Base-by-base conservation (phyloP, 495 filamentous ascomycete species). In the Penicillium chermesinum region DNA sequence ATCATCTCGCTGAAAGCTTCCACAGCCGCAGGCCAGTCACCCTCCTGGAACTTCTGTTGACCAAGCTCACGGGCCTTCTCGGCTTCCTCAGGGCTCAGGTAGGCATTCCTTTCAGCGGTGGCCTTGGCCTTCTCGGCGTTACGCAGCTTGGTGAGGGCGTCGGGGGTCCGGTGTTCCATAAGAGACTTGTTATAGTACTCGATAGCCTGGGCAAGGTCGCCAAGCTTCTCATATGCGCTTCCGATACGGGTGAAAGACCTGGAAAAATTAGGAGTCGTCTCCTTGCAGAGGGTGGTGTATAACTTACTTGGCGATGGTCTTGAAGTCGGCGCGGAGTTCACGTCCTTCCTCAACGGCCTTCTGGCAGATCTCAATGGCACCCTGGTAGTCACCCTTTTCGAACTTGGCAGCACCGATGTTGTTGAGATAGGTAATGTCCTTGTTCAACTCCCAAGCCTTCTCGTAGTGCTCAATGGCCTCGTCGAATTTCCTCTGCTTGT, bases 401-500 rank as follows among this genome's bases (percentile, higher is more conserved):
- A 89, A 97, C 53, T 94, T 81, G 36, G 93, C 93, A 3, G 93
- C 94, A 50, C 90, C 88, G 18, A 90, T 77, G 69, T 99, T 99
- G 74, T 95, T 97, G 52, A 97, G 75, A 66, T 97, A 99, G 12
- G 90, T 93, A 60, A 97, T 91, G 54, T 99, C 93, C 75, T 96
- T 90, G 81, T 91, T 74, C 38, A 91, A 53, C 40, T 91, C 87
- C 94, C 94, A 99, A 2, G 93, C 93, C 64, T 94, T 95, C 59
- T 72, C 78, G 73, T 99, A 99, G 73, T 99, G 90, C 65, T 88
- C 82, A 58, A 97, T 95, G 36, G 93, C 93, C 58, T 83, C 80
- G 56, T 96, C 94, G 48, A 97, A 93, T 59, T 96, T 81, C 56
- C 89, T 82, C 80, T 96, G 95, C 83, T 97, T 99, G 76, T 99